Evolutionary conservation across 1,139 yeast genomes (phyloP).

Genomic region (Meyerozyma carpophila): DNA sequence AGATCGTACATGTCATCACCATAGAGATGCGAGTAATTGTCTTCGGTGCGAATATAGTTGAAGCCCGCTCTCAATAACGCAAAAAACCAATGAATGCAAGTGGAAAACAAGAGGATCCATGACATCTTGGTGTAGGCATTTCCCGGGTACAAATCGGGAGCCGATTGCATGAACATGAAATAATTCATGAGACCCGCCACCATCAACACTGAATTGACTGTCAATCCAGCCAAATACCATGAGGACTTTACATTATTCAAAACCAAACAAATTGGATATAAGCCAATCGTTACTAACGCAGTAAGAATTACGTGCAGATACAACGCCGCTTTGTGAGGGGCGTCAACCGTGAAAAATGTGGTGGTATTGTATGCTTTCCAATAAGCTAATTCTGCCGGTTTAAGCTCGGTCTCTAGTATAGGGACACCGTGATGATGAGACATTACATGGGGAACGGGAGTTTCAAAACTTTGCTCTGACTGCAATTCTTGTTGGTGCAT

Average conservation of each 20-base stretch:
- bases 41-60: not conserved
- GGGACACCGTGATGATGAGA: conserved; percentile 69
- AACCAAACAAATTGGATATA: conserved; percentile 72
- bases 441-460: conserved; percentile 47
- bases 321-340: conserved; percentile 47
- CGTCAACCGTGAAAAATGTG: conserved; percentile 59
- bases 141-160: conserved; percentile 68
- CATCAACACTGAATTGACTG: conserved; percentile 43
- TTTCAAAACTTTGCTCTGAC: not conserved
- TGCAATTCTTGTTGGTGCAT: not conserved
- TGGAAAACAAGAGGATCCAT: conserved; percentile 50
- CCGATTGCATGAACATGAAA: conserved; percentile 54
- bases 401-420: conserved; percentile 60
- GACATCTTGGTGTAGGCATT: conserved; percentile 70
- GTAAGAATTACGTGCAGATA: conserved; percentile 51
- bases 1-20: not conserved
- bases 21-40: not conserved
- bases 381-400: conserved; percentile 66
- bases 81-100: conserved; percentile 48
- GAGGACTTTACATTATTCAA: conserved; percentile 54
- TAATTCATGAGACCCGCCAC: conserved; percentile 51
- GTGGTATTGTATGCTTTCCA: conserved; percentile 85
- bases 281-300: conserved; percentile 40
- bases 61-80: conserved; percentile 25
- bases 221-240: conserved; percentile 54